phyloP scores from a whole-genome alignment of 139 green algal species.

The Dunaliella primolecta region DNA sequence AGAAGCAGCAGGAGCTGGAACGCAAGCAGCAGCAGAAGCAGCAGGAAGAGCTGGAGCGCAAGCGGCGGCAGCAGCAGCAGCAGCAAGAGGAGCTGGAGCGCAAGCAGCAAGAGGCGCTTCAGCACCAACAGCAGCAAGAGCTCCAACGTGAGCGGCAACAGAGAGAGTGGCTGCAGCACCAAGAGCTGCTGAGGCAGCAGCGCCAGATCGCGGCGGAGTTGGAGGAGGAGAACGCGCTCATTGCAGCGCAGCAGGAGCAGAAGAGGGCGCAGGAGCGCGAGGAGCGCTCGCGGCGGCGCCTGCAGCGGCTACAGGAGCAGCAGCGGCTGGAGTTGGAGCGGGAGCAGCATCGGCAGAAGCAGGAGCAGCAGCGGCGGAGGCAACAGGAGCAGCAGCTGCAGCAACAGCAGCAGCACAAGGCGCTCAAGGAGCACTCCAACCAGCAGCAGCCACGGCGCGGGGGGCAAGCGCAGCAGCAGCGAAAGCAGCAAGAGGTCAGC shows the following conservation, averaged over 20 bases:
- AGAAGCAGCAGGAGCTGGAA: neutral
- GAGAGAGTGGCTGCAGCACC: neutral
- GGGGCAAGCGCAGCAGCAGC: too few species aligned
- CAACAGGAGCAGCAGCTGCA: too few species aligned
- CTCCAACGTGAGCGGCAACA: neutral
- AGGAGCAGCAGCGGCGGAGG: too few species aligned
- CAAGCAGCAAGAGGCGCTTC: neutral
- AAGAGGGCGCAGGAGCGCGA: too few species aligned
- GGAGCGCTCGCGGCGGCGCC: too few species aligned
- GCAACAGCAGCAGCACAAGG: too few species aligned
- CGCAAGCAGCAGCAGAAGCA: neutral
- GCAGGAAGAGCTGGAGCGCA: neutral
- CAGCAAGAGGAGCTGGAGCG: neutral
- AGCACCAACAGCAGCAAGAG: neutral
- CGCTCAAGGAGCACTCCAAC: too few species aligned
- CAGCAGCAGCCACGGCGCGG: too few species aligned
- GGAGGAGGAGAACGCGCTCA: neutral
- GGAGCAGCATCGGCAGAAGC: neutral
- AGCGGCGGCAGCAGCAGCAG: neutral
- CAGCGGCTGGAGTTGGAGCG: too few species aligned
- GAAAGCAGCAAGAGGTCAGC: too few species aligned
- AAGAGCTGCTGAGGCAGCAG: neutral
- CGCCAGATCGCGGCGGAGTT: neutral
- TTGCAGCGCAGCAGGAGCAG: neutral
- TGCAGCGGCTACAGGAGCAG: too few species aligned